Evolutionary conservation across 768 basidiomycete species (phyloP), one percentile per base, ranked within the genome.

Genomic region (Boletus vermiculosoides): DNA sequence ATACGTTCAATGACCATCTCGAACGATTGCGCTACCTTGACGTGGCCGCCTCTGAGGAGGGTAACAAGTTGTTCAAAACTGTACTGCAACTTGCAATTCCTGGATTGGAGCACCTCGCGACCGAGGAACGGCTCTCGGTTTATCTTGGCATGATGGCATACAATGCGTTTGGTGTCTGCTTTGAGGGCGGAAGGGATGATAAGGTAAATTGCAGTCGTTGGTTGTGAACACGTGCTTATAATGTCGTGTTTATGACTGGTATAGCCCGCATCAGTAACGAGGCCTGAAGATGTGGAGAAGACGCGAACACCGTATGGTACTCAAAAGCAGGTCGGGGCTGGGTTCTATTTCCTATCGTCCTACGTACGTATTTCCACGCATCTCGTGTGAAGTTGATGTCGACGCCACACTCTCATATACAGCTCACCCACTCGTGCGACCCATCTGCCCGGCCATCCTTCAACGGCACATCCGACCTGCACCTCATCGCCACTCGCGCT

Each of bases 301-400:
- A 87, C 90, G 3, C 85, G 92, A 52, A 91, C 89, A 8, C 87
- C 90, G 3, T 77, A 81, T 54, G 91, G 91, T 54, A 92, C 90
- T 13, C 73, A 81, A 47, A 84, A 80, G 28, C 92, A 94, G 73
- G 75, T 92, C 45, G 92, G 92, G 50, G 79, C 80, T 48, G 92
- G 85, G 16, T 73, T 92, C 63, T 94, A 90, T 70, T 77, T 82
- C 23, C 78, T 92, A 49, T 92, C 92, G 2, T 82, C 89, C 36
- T 92, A 93, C 73, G 81, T 82, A 50, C 50, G 81, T 66, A 20
- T 45, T 45, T 51, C 33, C 39, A 34, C 23, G 13, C 33, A 25
- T 22, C 44, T 36, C 20, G 5, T 23, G n/a, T 41, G 34, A 40
- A 34, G 42, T n/a, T 31, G 28, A 36, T 48, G 20, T 41, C 20